Base-by-base conservation (phyloP, 805 yeast genomes). In the Kodamaea leandrae region DNA sequence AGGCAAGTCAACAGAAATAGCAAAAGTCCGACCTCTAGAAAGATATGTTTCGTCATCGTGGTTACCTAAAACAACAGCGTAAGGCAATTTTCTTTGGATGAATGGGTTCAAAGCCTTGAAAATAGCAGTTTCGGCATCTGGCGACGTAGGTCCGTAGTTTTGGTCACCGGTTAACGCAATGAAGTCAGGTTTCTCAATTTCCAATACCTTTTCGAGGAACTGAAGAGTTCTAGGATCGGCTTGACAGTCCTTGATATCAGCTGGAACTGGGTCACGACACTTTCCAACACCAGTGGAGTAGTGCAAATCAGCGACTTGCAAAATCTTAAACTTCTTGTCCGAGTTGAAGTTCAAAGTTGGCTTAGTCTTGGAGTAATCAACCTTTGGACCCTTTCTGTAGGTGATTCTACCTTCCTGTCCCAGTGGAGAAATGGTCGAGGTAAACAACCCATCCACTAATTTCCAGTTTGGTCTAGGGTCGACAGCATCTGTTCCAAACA, bases 151-250 rank as follows among this genome's bases (percentile, higher is more conserved):
- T 2, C 97, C 98, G 72, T 78, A 86, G 0, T 91, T 73, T 58
- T 88, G 96, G 63, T 91, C 98, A 6, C 99, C 99, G 0, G 96
- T 81, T 43, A 88, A 66, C 0, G 89, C 87, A 0, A 88, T 91
- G 19, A 90, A 60, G 55, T 93, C 90, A 0, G 98, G 98, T 20
- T 72, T 58, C 58, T 93, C 98, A 1, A 72, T 44, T 40, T 86
- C 90, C 34, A 91, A 63, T 0, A 86, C 83, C 15, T 58, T 57
- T 5, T 77, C 67, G 4, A 91, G 53, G 52, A 90, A 88, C 4
- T 58, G 51, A 17, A 75, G 43, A 0, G 97, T 87, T 35, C 82
- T 71, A 1, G 75, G 74, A 58, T 89, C 98, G 0, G 98, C 98
- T 46, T 74, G 63, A 55, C 98, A 93, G 9, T 61, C 65, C 4